phyloP scores from a whole-genome alignment of 139 green algal genomes.

The Chlamydomonas asymmetrica region DNA sequence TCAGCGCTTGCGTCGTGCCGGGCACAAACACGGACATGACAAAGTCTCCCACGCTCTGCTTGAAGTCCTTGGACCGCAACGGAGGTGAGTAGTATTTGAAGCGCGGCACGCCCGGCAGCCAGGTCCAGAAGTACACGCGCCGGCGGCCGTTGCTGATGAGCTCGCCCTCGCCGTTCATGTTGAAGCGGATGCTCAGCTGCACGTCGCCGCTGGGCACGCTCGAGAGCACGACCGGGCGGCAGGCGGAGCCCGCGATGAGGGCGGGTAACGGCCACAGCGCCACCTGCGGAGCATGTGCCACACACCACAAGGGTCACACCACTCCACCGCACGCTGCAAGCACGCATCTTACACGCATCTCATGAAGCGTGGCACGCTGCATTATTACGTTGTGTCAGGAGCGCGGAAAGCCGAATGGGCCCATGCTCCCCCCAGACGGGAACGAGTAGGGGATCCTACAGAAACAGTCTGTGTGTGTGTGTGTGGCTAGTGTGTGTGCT shows the following conservation, averaged over 20 bases:
- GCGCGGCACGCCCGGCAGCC: conserved; percentile 13
- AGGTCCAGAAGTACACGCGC: conserved; percentile 68
- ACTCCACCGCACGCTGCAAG: too few relatives aligned
- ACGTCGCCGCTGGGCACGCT: conserved; percentile 58
- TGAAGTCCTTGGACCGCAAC: conserved; percentile 65
- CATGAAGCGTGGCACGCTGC: too few relatives aligned
- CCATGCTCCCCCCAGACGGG: too few relatives aligned
- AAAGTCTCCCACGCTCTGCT: conserved; percentile 69
- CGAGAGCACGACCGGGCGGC: conserved; percentile 25
- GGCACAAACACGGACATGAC: conserved; percentile 63
- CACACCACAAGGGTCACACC: too few relatives aligned
- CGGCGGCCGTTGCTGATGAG: conserved; percentile 69
- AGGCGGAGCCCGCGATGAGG: conserved; percentile 6
- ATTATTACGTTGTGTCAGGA: too few relatives aligned
- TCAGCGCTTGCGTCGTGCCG: conserved; percentile 47
- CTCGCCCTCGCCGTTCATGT: conserved; percentile 54
- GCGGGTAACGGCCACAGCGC: conserved; percentile 54
- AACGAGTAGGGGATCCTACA: too few relatives aligned
- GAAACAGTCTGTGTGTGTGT: too few relatives aligned
- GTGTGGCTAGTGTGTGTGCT: too few relatives aligned
- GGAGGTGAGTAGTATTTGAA: conserved; percentile 71
- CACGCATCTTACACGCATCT: too few relatives aligned
- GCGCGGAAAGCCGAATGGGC: too few relatives aligned
- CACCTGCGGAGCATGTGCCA: conserved; percentile 39
- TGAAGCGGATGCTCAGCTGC: conserved; percentile 61